These are phyloP conservation scores for Lasiodiplodia hormozganensis DNA, from an alignment of 2,329 filamentous ascomycete species.

Conservation along the genomic window DNA sequence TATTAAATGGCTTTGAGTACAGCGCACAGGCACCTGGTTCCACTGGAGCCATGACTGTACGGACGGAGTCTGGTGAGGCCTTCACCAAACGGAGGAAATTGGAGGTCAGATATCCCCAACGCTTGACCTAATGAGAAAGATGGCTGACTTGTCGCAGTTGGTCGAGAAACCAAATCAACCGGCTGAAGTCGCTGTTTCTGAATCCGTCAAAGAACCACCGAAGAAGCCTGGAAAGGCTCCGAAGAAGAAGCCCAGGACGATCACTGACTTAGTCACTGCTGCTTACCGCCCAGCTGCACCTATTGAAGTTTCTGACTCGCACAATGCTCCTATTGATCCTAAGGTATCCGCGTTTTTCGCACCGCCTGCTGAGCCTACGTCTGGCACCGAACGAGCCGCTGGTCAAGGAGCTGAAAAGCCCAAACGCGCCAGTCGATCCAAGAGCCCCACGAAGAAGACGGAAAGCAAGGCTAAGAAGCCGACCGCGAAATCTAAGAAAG, in stretches of 20 bases:
- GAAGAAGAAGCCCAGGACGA: slow-evolving; percentile 49
- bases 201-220: background rate
- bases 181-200: background rate
- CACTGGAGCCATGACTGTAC: background rate
- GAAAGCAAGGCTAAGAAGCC: slow-evolving; percentile 31
- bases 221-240: slow-evolving; percentile 38
- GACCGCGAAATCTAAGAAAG: slow-evolving; percentile 38
- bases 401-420: slow-evolving; percentile 32
- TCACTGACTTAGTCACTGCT: slow-evolving; percentile 47
- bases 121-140: no score
- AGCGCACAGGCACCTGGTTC: slow-evolving; percentile 14
- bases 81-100: slow-evolving; percentile 41
- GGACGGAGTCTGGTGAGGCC: slow-evolving; percentile 28
- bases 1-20: slow-evolving; percentile 42
- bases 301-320: slow-evolving; percentile 32
- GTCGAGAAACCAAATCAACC: background rate
- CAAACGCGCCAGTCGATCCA: slow-evolving; percentile 17
- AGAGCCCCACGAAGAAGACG: slow-evolving; percentile 32
- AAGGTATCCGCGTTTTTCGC: slow-evolving; percentile 38
- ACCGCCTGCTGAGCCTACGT: slow-evolving; percentile 29
- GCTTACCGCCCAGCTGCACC: slow-evolving; percentile 39
- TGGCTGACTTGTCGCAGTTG: slow-evolving; percentile 4
- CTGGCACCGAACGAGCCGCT: slow-evolving; percentile 24
- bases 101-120: slow-evolving; percentile 34
- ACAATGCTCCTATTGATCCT: slow-evolving; percentile 32